Conservation (phyloP, 2,329 filamentous ascomycete genomes). For the Fusarium sp. region DNA sequence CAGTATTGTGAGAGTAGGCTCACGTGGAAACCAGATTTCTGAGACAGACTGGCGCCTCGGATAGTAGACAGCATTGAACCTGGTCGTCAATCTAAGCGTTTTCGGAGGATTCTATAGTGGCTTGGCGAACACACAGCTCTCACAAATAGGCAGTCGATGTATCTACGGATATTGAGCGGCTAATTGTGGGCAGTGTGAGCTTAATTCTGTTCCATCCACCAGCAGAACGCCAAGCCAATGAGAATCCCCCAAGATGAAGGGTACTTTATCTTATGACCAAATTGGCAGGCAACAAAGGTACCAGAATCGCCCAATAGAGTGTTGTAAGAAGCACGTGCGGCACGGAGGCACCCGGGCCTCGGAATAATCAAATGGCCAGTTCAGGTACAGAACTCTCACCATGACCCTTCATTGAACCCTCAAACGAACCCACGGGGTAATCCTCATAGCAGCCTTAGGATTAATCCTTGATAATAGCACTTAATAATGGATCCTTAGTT, state of each 20-base stretch:
- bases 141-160: too few species aligned
- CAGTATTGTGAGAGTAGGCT: background rate
- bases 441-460: background rate
- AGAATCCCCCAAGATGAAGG: too few species aligned
- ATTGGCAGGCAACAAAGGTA: too few species aligned
- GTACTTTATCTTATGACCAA: too few species aligned
- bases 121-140: too few species aligned
- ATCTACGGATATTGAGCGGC: background rate
- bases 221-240: too few species aligned
- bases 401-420: background rate
- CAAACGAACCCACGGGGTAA: background rate
- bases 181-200: slow-evolving; percentile 1
- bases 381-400: background rate
- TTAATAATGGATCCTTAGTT: background rate
- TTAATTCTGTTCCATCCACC: too few species aligned
- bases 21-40: background rate
- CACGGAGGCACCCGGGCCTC: too few species aligned
- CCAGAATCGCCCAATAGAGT: background rate
- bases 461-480: background rate
- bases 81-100: too few species aligned
- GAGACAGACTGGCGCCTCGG: too few species aligned
- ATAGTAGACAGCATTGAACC: too few species aligned
- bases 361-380: background rate
- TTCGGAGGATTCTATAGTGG: too few species aligned
- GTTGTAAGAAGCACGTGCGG: background rate